Base-by-base conservation (phyloP, 192 early-diverging fungal genomes). In the Jimgerdemannia flammicorona region DNA sequence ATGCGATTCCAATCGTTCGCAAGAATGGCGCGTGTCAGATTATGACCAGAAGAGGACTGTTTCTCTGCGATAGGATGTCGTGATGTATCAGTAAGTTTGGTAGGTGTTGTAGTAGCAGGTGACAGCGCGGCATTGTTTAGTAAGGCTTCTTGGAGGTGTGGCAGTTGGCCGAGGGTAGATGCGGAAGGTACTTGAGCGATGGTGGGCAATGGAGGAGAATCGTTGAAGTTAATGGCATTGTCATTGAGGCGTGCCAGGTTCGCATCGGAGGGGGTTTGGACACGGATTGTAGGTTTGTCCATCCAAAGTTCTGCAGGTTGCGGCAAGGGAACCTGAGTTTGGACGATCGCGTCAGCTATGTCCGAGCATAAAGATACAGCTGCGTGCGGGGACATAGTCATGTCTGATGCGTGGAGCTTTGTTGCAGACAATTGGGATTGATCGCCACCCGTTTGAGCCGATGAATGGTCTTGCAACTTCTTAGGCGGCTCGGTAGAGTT, bases 1-100 rank as follows among this genome's bases (percentile, higher is more conserved):
- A 80, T 71, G 0, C 83, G 78, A 65, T 77, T 79, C 84, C 84
- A 86, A 2, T 80, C 78, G 9, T 75, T 83, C 1, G 84, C 71
- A 18, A 87, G 74, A 9, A 84, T 70, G 4, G 77, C 68, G 40
- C 71, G 2, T 18, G 81, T 84, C 0, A 84, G 70, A 10, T 77
- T 17, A 4, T 75, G 49, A 69, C 11, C 81, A 43, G 20, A 64
- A 43, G 44, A 75, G 66, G 20, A 29, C 4, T 44, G 20, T 7
- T 43, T 43, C 14, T 78, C 72, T 69, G 40, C 20, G 20, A 44
- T 67, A 70, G 73, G 72, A 10, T 72, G 66, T 9, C 14, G 49
- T 2, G 14, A 29, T 29, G 29, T 29, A 29, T 29, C 49, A 59
- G 14, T 59, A 40, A 18, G 17, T 6, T 18, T 10, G 41, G 8